These are phyloP conservation scores for Trichophyton verrucosum DNA, from an alignment of 2,329 filamentous ascomycete genomes.

Conservation along the genomic window DNA sequence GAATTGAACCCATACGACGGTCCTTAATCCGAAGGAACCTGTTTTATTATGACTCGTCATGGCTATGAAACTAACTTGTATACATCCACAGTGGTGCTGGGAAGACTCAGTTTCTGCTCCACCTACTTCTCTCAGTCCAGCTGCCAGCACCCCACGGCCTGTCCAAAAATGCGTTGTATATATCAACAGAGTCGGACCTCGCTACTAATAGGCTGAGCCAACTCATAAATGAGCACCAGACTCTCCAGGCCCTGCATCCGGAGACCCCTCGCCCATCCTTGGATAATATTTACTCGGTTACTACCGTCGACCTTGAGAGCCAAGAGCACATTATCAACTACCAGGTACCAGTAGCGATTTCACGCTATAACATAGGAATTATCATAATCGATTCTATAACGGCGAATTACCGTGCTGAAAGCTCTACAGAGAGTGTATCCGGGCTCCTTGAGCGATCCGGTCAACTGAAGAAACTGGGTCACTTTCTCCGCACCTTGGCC, in stretches of 20 bases:
- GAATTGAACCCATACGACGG: constrained; percentile 4
- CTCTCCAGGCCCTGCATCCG: constrained; percentile 37
- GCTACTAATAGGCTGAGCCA: constrained; percentile 71
- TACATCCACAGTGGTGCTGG: constrained; percentile 54
- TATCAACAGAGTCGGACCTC: constrained; percentile 81
- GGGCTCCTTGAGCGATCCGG: constrained; percentile 61
- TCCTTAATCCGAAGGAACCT: too few relatives aligned
- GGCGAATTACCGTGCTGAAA: constrained; percentile 90
- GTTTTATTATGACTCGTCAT: neutral
- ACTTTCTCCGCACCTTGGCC: constrained; percentile 63
- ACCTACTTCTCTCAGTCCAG: constrained; percentile 72
- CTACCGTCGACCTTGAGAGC: constrained; percentile 77
- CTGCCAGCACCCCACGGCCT: constrained; percentile 62
- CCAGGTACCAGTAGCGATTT: constrained; percentile 76
- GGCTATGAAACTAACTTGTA: neutral
- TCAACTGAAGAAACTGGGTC: constrained; percentile 63
- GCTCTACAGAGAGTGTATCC: constrained; percentile 27
- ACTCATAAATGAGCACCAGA: constrained; percentile 56
- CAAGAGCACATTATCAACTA: constrained; percentile 92
- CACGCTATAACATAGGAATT: constrained; percentile 63
- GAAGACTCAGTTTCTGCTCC: constrained; percentile 87
- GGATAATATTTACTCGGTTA: constrained; percentile 64
- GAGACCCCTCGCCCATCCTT: constrained; percentile 48
- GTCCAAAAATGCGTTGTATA: constrained; percentile 68
- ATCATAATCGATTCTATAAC: constrained; percentile 84